These are phyloP conservation scores for Kodamaea kaohsiungensis DNA, from an alignment of 805 yeast genomes.

Conservation along the genomic window DNA sequence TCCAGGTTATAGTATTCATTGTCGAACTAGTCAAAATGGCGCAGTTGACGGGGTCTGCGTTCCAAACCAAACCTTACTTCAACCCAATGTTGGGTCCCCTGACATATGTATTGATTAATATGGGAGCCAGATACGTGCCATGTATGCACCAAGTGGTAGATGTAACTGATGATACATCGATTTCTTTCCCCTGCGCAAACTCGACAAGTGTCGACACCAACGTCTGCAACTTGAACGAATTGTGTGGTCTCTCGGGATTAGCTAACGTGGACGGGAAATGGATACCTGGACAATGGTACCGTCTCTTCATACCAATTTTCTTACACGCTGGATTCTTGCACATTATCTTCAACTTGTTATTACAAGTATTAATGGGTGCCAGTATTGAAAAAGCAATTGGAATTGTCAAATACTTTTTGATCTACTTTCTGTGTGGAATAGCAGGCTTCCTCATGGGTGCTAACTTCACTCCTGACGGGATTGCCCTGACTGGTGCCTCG, in stretches of 20 bases:
- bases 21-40: constrained; percentile 63
- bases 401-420: constrained; percentile 48
- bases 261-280: constrained; percentile 30
- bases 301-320: constrained; percentile 68
- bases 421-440: constrained; percentile 63
- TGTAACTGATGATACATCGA: constrained; percentile 47
- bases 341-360: constrained; percentile 58
- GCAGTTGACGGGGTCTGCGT: constrained; percentile 58
- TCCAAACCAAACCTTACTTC: constrained; percentile 69
- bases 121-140: constrained; percentile 72
- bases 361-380: constrained; percentile 63
- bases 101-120: constrained; percentile 59
- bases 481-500: constrained; percentile 68
- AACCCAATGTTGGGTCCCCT: constrained; percentile 84
- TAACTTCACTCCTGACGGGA: constrained; percentile 66
- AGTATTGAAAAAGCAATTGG: constrained; percentile 62
- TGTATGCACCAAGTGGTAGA: constrained; percentile 60
- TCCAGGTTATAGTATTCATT: constrained; percentile 58
- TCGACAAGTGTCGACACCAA: constrained; percentile 56
- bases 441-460: constrained; percentile 70
- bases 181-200: constrained; percentile 67
- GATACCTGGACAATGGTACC: constrained; percentile 66
- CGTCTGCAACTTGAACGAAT: constrained; percentile 55
- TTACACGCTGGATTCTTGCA: constrained; percentile 75
- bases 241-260: constrained; percentile 62